A percentile compares a stretch with the other conserved stretches of the same genome.
These are phyloP conservation scores for Calycina marina DNA, from an alignment of 2,329 filamentous ascomycete species.

Conservation along the genomic window DNA sequence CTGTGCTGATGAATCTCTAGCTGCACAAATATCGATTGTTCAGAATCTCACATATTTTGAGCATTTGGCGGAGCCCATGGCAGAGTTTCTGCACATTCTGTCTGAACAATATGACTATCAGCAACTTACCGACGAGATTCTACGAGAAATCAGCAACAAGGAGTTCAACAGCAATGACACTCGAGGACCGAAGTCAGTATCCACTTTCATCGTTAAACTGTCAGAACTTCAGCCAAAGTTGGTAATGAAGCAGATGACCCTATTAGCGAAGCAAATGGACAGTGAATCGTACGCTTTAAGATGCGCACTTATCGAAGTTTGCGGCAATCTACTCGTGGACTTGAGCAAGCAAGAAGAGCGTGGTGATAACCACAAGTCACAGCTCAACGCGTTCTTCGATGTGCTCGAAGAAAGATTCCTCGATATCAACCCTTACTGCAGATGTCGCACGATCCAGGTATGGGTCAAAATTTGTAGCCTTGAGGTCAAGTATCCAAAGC, in stretches of 20 bases:
- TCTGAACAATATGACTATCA: slow-evolving; percentile 96
- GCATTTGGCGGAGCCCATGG: slow-evolving; percentile 97
- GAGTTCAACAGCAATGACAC: slow-evolving; percentile 97
- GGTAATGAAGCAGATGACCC: slow-evolving; percentile 95
- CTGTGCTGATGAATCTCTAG: slow-evolving; percentile 29
- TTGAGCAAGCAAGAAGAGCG: slow-evolving; percentile 84
- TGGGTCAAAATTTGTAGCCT: slow-evolving; percentile 84
- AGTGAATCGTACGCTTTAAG: slow-evolving; percentile 94
- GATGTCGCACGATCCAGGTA: slow-evolving; percentile 83
- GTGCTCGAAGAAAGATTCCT: slow-evolving; percentile 92
- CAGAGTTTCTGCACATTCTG: slow-evolving; percentile 90
- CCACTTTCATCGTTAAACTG: slow-evolving; percentile 80
- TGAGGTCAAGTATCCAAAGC: slow-evolving; percentile 91
- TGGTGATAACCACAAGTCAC: slow-evolving; percentile 83
- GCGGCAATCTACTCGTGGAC: slow-evolving; percentile 84
- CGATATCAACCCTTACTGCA: slow-evolving; percentile 91
- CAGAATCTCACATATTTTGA: slow-evolving; percentile 98
- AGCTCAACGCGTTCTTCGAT: slow-evolving; percentile 94
- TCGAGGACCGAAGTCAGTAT: slow-evolving; percentile 90
- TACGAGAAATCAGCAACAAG: slow-evolving; percentile 90
- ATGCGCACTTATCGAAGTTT: slow-evolving; percentile 90
- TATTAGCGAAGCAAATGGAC: slow-evolving; percentile 86
- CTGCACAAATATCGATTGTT: slow-evolving; percentile 92
- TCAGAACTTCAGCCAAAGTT: slow-evolving; percentile 83
- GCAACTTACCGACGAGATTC: slow-evolving; percentile 82